Evolutionary conservation across 164 flowering plant genomes (phyloP).

Genomic region (Magnolia changhungtana): DNA sequence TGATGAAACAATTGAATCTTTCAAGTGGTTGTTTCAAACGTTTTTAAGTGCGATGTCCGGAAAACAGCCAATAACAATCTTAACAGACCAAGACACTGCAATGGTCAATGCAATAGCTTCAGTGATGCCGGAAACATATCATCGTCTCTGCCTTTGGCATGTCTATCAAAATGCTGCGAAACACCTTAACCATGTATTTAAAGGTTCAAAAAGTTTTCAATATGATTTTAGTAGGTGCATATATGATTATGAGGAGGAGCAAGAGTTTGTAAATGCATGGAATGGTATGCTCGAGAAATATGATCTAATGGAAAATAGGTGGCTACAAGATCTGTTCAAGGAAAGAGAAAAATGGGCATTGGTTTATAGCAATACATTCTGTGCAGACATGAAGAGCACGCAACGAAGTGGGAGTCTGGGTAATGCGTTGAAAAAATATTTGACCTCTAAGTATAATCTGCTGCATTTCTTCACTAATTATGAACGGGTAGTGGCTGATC

Average conservation of each 20-base stretch:
- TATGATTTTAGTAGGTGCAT: slow-evolving; percentile 8
- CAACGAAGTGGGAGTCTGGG: slow-evolving; percentile 10
- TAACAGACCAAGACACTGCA: slow-evolving; percentile 15
- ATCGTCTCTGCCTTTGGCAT: slow-evolving; percentile 19
- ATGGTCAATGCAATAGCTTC: slow-evolving; percentile 19
- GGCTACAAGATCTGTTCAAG: slow-evolving; percentile 17
- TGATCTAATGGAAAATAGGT: slow-evolving; percentile 14
- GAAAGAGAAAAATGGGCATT: slow-evolving; percentile 20
- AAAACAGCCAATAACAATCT: slow-evolving; percentile 11
- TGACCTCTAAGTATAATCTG: not conserved
- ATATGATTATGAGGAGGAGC: slow-evolving; percentile 11
- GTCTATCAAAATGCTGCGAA: slow-evolving; percentile 9
- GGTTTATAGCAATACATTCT: slow-evolving; percentile 16
- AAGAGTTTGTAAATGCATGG: slow-evolving; percentile 8
- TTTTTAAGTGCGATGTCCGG: slow-evolving; percentile 21
- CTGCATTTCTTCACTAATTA: not conserved
- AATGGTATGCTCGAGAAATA: slow-evolving; percentile 13
- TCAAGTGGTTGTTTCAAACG: slow-evolving; percentile 20
- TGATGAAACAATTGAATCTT: slow-evolving; percentile 17
- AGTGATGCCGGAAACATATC: slow-evolving; percentile 16
- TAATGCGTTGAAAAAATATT: not conserved
- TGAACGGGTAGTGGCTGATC: not conserved
- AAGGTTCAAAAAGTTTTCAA: not conserved
- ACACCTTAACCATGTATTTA: slow-evolving; percentile 10
- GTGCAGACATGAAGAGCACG: slow-evolving; percentile 17